Evolutionary conservation across 2,329 filamentous ascomycete genomes (phyloP), one percentile per base, ranked within the genome.

Genomic region (Chrysoporthe cubensis): DNA sequence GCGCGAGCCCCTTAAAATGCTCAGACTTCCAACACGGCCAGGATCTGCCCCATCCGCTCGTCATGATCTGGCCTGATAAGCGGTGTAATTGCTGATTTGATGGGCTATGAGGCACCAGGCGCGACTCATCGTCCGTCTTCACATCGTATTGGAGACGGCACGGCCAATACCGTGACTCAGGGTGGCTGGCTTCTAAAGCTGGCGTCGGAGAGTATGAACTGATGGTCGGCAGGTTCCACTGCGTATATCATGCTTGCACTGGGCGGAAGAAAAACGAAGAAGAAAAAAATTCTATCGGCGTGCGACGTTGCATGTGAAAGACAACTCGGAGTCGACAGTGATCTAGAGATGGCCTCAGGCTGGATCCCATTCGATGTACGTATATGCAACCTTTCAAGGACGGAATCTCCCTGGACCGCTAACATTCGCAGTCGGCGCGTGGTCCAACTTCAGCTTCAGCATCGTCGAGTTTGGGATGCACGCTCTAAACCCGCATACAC

Each of bases 1-100:
- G 42, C 37, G 14, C 16, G 14, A 32, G 54, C 63, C 43, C 54
- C 63, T 59, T n/a, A 65, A 59, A 48, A 42, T 21, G 32, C 32
- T 14, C 11, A 21, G 34, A 60, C 57, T 16, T 21, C 57, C 37
- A 43, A 42, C 37, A 21, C 11, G 16, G 21, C 57, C 50, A 26
- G 50, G 50, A 54, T 54, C 50, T 40, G 37, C 37, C 37, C 37
- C 6, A 26, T 5, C 32, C 50, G 50, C 21, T 54, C 21, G 50
- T 54, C 21, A 32, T 54, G 32, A 54, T 13, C 32, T 54, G 16
- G 14, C 21, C 26, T 32, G 50, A 54, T 54, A 54, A 54, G 50
- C 50, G 50, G 50, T 54, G 50, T 54, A 40, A 40, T 40, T 40
- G 37, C 9, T 9, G 37, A 9, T 40, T 40, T 40, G 37, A 9